Conservation (phyloP, 352 stramenopile genomes). For the Aphanomyces invadans region DNA sequence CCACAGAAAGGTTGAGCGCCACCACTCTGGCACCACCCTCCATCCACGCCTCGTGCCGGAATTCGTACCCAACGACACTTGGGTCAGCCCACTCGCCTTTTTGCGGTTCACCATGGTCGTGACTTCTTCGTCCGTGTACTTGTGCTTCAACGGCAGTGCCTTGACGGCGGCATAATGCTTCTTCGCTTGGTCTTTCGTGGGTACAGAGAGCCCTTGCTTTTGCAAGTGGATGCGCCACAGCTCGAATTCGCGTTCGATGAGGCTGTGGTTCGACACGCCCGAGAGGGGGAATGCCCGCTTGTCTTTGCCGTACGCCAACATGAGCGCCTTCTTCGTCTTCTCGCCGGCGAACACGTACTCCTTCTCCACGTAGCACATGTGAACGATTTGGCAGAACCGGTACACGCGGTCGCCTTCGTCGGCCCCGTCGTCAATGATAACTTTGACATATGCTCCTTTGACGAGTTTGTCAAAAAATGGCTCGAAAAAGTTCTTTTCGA, state of each 20-base stretch:
- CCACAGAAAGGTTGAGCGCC: neutral
- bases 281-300: conserved; percentile 65
- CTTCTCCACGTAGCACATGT: conserved; percentile 45
- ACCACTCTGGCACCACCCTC: neutral
- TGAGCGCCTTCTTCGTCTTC: conserved; percentile 53
- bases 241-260: conserved; percentile 71
- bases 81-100: conserved; percentile 47
- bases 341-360: conserved; percentile 71
- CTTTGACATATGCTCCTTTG: conserved; percentile 58
- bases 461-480: conserved; percentile 76
- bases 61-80: conserved; percentile 48
- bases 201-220: conserved; percentile 65
- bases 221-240: conserved; percentile 73
- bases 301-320: conserved; percentile 75
- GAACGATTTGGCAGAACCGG: conserved; percentile 73
- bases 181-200: conserved; percentile 64
- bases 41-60: too few species aligned
- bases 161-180: conserved; percentile 52
- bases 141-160: conserved; percentile 59
- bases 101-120: conserved; percentile 73
- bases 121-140: conserved; percentile 73
- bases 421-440: conserved; percentile 52
- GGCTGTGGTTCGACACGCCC: conserved; percentile 59
- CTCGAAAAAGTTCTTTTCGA: conserved; percentile 84
- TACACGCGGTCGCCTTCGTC: conserved; percentile 79